Conservation (phyloP, 2,329 filamentous ascomycete species). For the Colletotrichum sublineola region DNA sequence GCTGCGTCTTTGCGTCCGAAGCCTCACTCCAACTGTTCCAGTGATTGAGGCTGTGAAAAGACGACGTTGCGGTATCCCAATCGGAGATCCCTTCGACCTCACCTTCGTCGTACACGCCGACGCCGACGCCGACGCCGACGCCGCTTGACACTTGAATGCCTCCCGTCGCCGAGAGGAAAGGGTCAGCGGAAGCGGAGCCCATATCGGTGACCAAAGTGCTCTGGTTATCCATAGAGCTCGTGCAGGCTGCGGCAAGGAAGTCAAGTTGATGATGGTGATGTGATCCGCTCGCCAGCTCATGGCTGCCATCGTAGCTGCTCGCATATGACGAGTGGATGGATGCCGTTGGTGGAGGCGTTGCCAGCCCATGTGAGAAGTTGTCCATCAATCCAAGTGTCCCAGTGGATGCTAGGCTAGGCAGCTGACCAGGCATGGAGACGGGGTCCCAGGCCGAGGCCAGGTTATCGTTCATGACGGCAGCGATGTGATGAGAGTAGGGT, state of each 20-base stretch:
- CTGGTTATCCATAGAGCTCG: conserved; percentile 42
- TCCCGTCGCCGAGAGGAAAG: conserved; percentile 42
- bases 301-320: conserved; percentile 57
- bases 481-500: conserved; percentile 60
- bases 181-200: conserved; percentile 36
- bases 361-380: conserved; percentile 65
- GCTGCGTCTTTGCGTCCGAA: conserved; percentile 38
- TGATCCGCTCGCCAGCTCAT: conserved; percentile 35
- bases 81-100: conserved; percentile 36
- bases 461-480: conserved; percentile 70
- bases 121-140: conserved; percentile 38
- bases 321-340: conserved; percentile 63
- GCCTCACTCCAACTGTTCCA: conserved; percentile 42
- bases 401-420: conserved; percentile 52
- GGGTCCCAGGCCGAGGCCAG: conserved; percentile 64
- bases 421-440: conserved; percentile 49
- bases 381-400: conserved; percentile 60
- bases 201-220: conserved; percentile 42
- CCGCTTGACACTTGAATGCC: conserved; percentile 43
- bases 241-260: conserved; percentile 38
- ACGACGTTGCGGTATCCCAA: conserved; percentile 39
- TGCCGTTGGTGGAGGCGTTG: conserved; percentile 69
- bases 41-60: conserved; percentile 40
- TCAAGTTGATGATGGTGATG: conserved; percentile 42
- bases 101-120: conserved; percentile 42